These are phyloP conservation scores for Prunus dulcis DNA, from an alignment of 306 rosid genomes.

Conservation along the genomic window DNA sequence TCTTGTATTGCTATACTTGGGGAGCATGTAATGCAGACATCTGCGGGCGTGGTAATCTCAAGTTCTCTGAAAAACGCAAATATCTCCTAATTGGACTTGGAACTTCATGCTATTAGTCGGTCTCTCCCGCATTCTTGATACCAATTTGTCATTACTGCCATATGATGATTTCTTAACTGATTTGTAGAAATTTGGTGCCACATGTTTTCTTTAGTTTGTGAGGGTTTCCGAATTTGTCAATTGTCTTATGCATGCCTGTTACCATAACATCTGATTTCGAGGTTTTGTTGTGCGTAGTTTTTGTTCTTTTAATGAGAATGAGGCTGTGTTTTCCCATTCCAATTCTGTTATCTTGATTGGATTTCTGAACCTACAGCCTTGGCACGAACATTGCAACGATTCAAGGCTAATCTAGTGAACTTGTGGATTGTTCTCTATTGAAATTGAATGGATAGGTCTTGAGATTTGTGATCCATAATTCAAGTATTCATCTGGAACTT, in stretches of 20 bases:
- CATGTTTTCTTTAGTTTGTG: not conserved
- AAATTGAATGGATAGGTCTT: not conserved
- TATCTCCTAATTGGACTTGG: constrained; percentile 23
- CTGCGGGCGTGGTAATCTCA: constrained; percentile 47
- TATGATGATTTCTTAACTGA: not conserved
- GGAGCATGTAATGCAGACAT: constrained; percentile 55
- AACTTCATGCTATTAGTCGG: not conserved
- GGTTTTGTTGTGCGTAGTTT: not conserved
- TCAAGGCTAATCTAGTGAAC: not conserved
- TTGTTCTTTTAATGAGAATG: not conserved
- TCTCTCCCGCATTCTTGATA: not conserved
- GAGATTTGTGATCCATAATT: not conserved
- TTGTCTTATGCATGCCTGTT: not conserved
- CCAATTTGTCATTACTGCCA: not conserved
- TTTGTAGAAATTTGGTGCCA: not conserved
- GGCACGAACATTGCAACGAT: not conserved
- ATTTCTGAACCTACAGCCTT: not conserved
- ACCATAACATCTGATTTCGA: not conserved
- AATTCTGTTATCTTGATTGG: not conserved
- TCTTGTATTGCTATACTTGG: constrained; percentile 60
- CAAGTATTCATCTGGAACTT: not conserved
- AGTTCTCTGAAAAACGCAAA: constrained; percentile 22
- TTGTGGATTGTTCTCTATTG: not conserved
- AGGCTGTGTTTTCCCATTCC: not conserved
- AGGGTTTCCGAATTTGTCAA: not conserved